These are phyloP conservation scores for Ophiosphaerella herpotricha DNA, from an alignment of 2,329 filamentous ascomycete genomes.

Conservation along the genomic window DNA sequence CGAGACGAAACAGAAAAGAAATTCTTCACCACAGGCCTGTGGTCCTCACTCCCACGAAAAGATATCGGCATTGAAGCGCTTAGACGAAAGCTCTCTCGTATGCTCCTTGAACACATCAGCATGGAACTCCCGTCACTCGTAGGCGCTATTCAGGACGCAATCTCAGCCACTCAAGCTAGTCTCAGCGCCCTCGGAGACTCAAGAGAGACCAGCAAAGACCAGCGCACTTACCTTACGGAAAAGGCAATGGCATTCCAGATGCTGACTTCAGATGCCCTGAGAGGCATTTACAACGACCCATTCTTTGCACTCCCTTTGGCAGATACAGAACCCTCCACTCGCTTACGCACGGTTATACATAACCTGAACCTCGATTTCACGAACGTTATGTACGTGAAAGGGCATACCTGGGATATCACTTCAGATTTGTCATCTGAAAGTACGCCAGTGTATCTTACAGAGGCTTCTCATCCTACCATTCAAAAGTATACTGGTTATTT, in stretches of 20 bases:
- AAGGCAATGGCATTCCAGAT: conserved; percentile 25
- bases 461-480: conserved; percentile 1
- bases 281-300: conserved; percentile 24
- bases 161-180: conserved; percentile 11
- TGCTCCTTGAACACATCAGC: conserved; percentile 40
- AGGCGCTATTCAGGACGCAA: conserved; percentile 18
- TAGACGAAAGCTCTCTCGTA: conserved; percentile 29
- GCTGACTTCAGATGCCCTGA: conserved; percentile 25
- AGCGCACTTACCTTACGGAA: conserved; percentile 25
- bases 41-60: conserved; percentile 16
- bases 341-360: conserved; percentile 38
- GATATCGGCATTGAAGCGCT: conserved; percentile 39
- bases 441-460: neutral
- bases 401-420: conserved; percentile 28
- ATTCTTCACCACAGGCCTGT: conserved; percentile 29
- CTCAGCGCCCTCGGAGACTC: conserved; percentile 24
- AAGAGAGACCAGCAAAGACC: conserved; percentile 23
- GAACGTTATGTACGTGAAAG: conserved; percentile 29
- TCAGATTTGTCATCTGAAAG: neutral
- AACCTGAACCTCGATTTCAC: conserved; percentile 35
- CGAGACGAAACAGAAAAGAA: conserved; percentile 30
- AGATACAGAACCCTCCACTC: conserved; percentile 18
- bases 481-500: conserved; percentile 15
- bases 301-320: conserved; percentile 25
- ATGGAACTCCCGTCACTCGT: conserved; percentile 31